Base-by-base conservation (phyloP, 148 eudicot genomes). In the Amaranthus palmeri region DNA sequence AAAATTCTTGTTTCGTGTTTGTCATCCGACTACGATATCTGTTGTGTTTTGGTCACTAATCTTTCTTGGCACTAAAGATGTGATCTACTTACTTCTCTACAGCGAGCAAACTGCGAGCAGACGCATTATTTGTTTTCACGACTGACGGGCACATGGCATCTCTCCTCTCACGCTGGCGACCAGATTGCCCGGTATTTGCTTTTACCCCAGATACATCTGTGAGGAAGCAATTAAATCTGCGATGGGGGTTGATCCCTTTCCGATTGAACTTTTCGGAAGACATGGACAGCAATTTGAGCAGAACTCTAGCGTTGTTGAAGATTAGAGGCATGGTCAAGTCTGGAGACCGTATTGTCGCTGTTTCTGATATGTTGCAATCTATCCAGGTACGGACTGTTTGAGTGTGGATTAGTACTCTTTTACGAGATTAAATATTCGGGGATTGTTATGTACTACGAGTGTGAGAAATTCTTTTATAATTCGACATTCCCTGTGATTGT, bases 111-210 rank as follows among this genome's bases (percentile, higher is more conserved):
- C 64, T 79, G 65, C 51, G 74, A 79, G 78, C 72, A 10, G 78
- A 79, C 11, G 81, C 78, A 25, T 64, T 79, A 61, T 79, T 79
- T 69, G 81, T 79, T 10, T 79, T 69, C 74, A 79, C 81, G 0
- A 64, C 68, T 14, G 76, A 79, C 56, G 81, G 81, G 41, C 59
- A 74, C 66, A 74, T 79, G 81, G 81, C 78, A 64, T 79, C 81
- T 63, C 81, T 79, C 71, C 71, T 79, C 47, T 79, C 81, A 46
- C 81, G 81, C 8, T 79, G 81, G 75, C 70, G 81, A 65, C 81
- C 81, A 6, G 74, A 79, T 43, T 79, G 81, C 47, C 81, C 74
- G 42, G 44, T 79, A 56, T 79, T 79, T 74, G 81, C 81, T 41
- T 79, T 79, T 45, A 79, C 81, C 6, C 74, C 77, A 10, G 42